Base-by-base conservation (phyloP, 106 monocot species). In the Triglochin maritima region DNA sequence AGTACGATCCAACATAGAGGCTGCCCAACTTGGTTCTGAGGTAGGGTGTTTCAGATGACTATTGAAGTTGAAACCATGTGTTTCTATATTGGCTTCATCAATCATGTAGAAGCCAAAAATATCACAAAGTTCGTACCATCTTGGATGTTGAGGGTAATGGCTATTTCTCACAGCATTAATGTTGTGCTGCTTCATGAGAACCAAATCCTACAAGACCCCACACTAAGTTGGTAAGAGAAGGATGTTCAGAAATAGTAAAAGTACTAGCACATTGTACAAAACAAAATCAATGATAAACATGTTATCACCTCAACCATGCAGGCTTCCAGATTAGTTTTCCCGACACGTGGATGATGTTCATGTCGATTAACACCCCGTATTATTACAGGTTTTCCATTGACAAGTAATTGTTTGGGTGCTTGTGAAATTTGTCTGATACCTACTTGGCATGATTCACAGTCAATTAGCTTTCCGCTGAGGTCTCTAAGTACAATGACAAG, bases 131-230 rank as follows among this genome's bases (percentile, higher is more conserved):
- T 98, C 96, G 50, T 98, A 98, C 91, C 88, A 92, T 70, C 96
- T 81, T 54, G 91, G 88, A 69, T 98, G 96, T 57, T 98, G 96
- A 12, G 96, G 96, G 62, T 98, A 98, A 73, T 98, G 96, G 72
- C 96, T 92, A 77, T 98, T 98, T 80, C 96, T 91, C 52, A 98
- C 96, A 51, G 96, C 96, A 77, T 98, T 98, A 52, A 98, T 86
- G 49, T 98, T 98, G 66, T 81, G 76, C 74, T 98, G 84, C 72
- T 88, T 98, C 96, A 98, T 98, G 49, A 98, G 60, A 74, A 98
- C 84, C 82, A 98, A 77, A 88, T 98, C 96, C 91, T 98, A 13
- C 50, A 72, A 44, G 11, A 17, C 29, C 29, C 5, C 4, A 14
- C 10, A 11, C 0, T 52, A 52, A 8, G 11, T 8, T 52, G 0